Percentiles rank a stretch among this genome's conserved stretches.
Conservation (phyloP, 306 rosid species). For the Cucumis sativus region DNA sequence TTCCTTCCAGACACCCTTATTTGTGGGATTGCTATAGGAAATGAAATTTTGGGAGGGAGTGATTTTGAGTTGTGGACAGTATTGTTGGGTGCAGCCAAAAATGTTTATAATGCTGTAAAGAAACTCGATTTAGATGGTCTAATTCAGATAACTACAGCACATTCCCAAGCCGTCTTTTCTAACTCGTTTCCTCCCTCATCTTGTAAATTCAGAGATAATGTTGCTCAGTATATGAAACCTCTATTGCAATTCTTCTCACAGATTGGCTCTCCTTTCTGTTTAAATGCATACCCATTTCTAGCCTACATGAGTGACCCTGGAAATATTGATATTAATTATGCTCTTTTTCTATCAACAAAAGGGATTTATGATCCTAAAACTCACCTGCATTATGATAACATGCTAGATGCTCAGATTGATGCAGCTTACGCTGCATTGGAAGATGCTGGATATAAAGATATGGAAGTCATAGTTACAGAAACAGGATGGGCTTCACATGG, state of each 20-base stretch:
- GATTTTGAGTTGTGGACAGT: conserved; percentile 34
- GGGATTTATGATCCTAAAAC: conserved; percentile 57
- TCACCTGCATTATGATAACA: conserved; percentile 68
- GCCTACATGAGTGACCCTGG: conserved; percentile 49
- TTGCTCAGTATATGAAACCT: conserved; percentile 73
- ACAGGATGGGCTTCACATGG: conserved; percentile 94
- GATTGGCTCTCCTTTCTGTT: conserved; percentile 79
- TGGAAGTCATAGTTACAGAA: conserved; percentile 82
- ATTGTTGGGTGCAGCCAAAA: conserved; percentile 68
- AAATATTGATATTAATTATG: conserved; percentile 70
- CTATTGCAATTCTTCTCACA: conserved; percentile 71
- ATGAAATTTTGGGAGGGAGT: conserved; percentile 62
- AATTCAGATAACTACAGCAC: conserved; percentile 68
- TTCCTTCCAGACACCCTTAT: conserved; percentile 66
- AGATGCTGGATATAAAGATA: conserved; percentile 55
- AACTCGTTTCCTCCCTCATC: conserved; percentile 85
- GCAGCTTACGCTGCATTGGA: conserved; percentile 80
- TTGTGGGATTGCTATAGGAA: conserved; percentile 74
- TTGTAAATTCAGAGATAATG: conserved; percentile 42
- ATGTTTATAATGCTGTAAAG: conserved; percentile 57
- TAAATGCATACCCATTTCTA: conserved; percentile 79
- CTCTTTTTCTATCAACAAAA: conserved; percentile 57
- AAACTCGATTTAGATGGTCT: conserved; percentile 31
- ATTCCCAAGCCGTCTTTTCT: conserved; percentile 60
- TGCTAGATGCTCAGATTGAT: conserved; percentile 97